Evolutionary conservation across 2,329 filamentous ascomycete species (phyloP).

Genomic region (Shiraia sp.): DNA sequence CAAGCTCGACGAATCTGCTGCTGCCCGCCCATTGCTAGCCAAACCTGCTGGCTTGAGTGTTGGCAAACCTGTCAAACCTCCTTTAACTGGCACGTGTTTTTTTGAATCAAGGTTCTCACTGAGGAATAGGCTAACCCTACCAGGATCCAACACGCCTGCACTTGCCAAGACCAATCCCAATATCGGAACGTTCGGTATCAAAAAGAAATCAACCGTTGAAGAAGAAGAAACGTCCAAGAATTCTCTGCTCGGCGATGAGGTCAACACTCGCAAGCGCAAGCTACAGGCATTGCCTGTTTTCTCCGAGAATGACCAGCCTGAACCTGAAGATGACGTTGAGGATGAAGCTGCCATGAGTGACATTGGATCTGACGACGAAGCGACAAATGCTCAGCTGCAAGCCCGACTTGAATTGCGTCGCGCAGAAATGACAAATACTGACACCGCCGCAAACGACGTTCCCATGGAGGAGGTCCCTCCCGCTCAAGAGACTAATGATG

Average conservation of each 20-base stretch:
- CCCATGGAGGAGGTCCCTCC: slow-evolving; percentile 47
- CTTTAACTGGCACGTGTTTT: slow-evolving; percentile 21
- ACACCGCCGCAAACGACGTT: slow-evolving; percentile 51
- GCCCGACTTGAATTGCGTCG: slow-evolving; percentile 76
- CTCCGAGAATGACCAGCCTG: slow-evolving; percentile 52
- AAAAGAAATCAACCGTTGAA: slow-evolving; percentile 68
- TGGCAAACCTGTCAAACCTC: slow-evolving; percentile 26
- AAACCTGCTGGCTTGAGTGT: too few species aligned
- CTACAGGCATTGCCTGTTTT: slow-evolving; percentile 85
- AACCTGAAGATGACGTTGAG: slow-evolving; percentile 53
- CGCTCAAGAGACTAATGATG: slow-evolving; percentile 39
- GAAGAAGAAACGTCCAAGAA: slow-evolving; percentile 73
- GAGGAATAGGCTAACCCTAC: slow-evolving; percentile 29
- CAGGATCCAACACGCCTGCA: slow-evolving; percentile 52
- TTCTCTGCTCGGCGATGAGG: slow-evolving; percentile 85
- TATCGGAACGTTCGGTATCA: slow-evolving; percentile 82
- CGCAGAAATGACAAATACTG: slow-evolving; percentile 63
- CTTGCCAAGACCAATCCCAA: slow-evolving; percentile 70
- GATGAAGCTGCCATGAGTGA: slow-evolving; percentile 76
- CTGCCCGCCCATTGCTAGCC: slow-evolving; percentile 31
- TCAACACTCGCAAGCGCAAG: slow-evolving; percentile 77
- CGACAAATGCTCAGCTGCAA: slow-evolving; percentile 80
- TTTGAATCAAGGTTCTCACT: too few species aligned
- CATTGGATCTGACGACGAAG: slow-evolving; percentile 83
- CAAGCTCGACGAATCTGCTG: slow-evolving; percentile 39